A percentile compares a stretch with the other conserved stretches of the same genome.
phyloP scores from a whole-genome alignment of 2,329 filamentous ascomycete species.

The Apiospora kogelbergensis region DNA sequence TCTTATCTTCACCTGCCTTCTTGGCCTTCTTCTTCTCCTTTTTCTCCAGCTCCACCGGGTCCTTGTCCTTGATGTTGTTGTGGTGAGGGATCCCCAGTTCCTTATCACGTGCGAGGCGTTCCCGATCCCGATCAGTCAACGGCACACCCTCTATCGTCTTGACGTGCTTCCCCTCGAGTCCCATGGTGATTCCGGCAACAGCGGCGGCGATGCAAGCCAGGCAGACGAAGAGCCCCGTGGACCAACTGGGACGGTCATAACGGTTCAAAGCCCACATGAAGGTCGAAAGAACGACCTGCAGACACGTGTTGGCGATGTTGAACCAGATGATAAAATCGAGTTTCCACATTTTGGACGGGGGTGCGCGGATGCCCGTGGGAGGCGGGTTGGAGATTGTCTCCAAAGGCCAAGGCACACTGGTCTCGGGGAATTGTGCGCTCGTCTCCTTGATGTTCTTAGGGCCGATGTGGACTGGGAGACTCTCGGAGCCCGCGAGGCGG shows the following conservation, averaged over 20 bases:
- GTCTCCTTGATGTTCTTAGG: constrained; percentile 49
- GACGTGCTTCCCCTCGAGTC: constrained; percentile 68
- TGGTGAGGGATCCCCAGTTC: constrained; percentile 59
- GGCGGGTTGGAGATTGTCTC: constrained; percentile 64
- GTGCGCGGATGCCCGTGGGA: constrained; percentile 69
- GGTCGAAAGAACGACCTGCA: constrained; percentile 70
- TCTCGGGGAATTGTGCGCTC: constrained; percentile 37
- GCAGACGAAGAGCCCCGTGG: constrained; percentile 76
- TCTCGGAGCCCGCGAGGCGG: constrained; percentile 65
- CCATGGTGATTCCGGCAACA: constrained; percentile 68
- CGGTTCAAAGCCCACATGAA: constrained; percentile 85
- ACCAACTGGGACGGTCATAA: constrained; percentile 74
- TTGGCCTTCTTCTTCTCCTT: constrained; percentile 35
- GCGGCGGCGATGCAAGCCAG: constrained; percentile 70
- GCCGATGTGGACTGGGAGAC: constrained; percentile 53
- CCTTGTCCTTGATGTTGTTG: constrained; percentile 55
- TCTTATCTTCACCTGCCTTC: constrained; percentile 13
- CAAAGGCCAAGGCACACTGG: constrained; percentile 61
- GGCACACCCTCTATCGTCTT: constrained; percentile 72
- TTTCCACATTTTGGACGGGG: constrained; percentile 69
- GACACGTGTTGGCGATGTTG: constrained; percentile 75
- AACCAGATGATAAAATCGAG: constrained; percentile 78
- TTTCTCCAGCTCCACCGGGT: constrained; percentile 42
- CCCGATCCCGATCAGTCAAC: constrained; percentile 54
- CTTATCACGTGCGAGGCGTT: constrained; percentile 50